phyloP scores from a whole-genome alignment of 805 yeast genomes.

The Crinitomyces ghanaensis region DNA sequence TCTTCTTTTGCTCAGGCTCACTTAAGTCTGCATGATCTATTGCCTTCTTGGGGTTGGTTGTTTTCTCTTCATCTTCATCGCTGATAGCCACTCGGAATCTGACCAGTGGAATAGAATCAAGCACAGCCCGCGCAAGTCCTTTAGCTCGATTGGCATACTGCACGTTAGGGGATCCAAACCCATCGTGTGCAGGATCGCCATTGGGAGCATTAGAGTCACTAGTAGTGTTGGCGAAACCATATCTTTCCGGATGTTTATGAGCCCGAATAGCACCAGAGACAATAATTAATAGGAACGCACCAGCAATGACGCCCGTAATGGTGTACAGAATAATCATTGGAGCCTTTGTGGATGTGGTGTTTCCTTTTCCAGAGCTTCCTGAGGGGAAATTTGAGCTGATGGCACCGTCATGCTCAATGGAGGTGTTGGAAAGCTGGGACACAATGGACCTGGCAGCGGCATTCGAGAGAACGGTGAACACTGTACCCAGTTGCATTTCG shows the following conservation, averaged over 20 bases:
- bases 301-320: slow-evolving; percentile 22
- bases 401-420: slow-evolving; percentile 5
- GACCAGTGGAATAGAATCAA: slow-evolving; percentile 27
- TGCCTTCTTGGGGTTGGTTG: not conserved
- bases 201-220: not conserved
- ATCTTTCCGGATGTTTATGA: slow-evolving; percentile 27
- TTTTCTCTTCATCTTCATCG: not conserved
- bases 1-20: not conserved
- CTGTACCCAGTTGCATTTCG: slow-evolving; percentile 16
- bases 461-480: slow-evolving; percentile 15
- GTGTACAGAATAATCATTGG: slow-evolving; percentile 23
- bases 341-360: slow-evolving; percentile 17
- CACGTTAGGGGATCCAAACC: slow-evolving; percentile 9
- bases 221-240: slow-evolving; percentile 14
- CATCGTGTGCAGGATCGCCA: slow-evolving; percentile 6
- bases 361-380: not conserved
- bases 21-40: not conserved
- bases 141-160: slow-evolving; percentile 19
- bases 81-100: slow-evolving; percentile 7
- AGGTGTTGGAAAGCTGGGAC: slow-evolving; percentile 5
- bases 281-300: slow-evolving; percentile 21
- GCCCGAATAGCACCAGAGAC: slow-evolving; percentile 25
- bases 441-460: slow-evolving; percentile 11
- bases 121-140: slow-evolving; percentile 28
- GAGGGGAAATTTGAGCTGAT: not conserved